phyloP scores from a whole-genome alignment of 2,329 filamentous ascomycete genomes.

The Pseudogymnoascus sp. region DNA sequence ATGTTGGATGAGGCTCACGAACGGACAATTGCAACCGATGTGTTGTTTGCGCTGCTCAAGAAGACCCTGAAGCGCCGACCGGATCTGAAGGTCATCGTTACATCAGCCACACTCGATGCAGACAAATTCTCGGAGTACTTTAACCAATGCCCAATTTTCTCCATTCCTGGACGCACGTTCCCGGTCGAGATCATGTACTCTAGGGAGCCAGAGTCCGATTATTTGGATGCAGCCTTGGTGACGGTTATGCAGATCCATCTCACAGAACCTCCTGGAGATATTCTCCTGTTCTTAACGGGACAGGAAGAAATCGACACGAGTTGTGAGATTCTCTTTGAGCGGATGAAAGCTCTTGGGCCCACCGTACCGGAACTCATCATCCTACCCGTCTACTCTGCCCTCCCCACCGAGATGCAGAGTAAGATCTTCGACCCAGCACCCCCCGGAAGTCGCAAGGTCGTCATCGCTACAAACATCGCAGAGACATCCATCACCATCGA shows the following conservation, averaged over 20 bases:
- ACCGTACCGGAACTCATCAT: slow-evolving; percentile 88
- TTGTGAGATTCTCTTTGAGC: slow-evolving; percentile 84
- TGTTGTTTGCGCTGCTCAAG: slow-evolving; percentile 88
- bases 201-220: slow-evolving; percentile 89
- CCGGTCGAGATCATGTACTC: slow-evolving; percentile 96
- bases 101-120: slow-evolving; percentile 89
- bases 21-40: slow-evolving; percentile 89
- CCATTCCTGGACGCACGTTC: slow-evolving; percentile 88
- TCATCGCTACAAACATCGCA: slow-evolving; percentile 97
- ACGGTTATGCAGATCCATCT: slow-evolving; percentile 98
- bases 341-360: slow-evolving; percentile 91
- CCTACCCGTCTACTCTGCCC: slow-evolving; percentile 87
- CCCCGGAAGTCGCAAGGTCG: slow-evolving; percentile 77
- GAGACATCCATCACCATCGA: slow-evolving; percentile 98
- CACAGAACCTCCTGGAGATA: slow-evolving; percentile 84
- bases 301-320: slow-evolving; percentile 96
- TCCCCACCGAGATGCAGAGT: slow-evolving; percentile 89
- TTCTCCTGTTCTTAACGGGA: slow-evolving; percentile 91
- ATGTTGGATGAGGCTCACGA: slow-evolving; percentile 99
- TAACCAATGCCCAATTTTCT: slow-evolving; percentile 91
- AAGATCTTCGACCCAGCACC: slow-evolving; percentile 91
- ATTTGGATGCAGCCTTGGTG: slow-evolving; percentile 84
- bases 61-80: slow-evolving; percentile 79
- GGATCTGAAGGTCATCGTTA: slow-evolving; percentile 92
- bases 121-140: slow-evolving; percentile 98